Conservation (phyloP, 257 asterid species). For the Solanum appendiculatum region DNA sequence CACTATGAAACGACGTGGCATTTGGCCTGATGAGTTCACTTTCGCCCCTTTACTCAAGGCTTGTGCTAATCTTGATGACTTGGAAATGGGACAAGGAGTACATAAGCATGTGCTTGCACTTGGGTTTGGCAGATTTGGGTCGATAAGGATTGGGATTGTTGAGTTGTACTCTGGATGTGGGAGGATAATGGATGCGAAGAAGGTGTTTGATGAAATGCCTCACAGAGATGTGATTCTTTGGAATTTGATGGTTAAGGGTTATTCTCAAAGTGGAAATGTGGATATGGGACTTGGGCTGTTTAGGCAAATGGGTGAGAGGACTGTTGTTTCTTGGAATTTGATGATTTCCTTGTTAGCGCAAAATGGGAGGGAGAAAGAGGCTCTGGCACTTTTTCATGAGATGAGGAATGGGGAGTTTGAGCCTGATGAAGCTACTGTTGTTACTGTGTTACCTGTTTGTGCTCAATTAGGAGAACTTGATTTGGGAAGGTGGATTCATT, state of each 20-base stretch:
- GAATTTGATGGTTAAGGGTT: conserved; percentile 43
- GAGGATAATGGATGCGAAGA: conserved; percentile 20
- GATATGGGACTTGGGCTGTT: conserved; percentile 19
- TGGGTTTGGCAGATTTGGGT: conserved; percentile 26
- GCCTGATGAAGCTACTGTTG: conserved; percentile 38
- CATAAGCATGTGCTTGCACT: conserved; percentile 23
- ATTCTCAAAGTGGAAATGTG: conserved; percentile 18
- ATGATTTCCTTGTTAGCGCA: conserved; percentile 27
- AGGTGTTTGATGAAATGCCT: conserved; percentile 33
- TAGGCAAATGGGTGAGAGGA: conserved; percentile 32
- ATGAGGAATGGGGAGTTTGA: conserved; percentile 20
- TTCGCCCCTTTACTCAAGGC: conserved; percentile 33
- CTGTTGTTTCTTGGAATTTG: conserved; percentile 31
- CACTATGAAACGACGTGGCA: conserved; percentile 24
- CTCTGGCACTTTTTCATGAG: conserved; percentile 19
- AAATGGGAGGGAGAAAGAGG: conserved; percentile 24
- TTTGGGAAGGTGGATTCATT: conserved; percentile 27
- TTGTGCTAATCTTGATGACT: conserved; percentile 17
- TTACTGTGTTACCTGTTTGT: conserved; percentile 27
- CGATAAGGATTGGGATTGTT: conserved; percentile 24
- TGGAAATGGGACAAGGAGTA: conserved; percentile 16
- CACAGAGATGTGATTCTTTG: conserved; percentile 30
- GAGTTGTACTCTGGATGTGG: conserved; percentile 19
- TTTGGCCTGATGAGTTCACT: conserved; percentile 36
- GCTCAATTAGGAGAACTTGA: conserved; percentile 24